Evolutionary conservation across 2,329 filamentous ascomycete genomes (phyloP).

Genomic region (Dissoconium aciculare): DNA sequence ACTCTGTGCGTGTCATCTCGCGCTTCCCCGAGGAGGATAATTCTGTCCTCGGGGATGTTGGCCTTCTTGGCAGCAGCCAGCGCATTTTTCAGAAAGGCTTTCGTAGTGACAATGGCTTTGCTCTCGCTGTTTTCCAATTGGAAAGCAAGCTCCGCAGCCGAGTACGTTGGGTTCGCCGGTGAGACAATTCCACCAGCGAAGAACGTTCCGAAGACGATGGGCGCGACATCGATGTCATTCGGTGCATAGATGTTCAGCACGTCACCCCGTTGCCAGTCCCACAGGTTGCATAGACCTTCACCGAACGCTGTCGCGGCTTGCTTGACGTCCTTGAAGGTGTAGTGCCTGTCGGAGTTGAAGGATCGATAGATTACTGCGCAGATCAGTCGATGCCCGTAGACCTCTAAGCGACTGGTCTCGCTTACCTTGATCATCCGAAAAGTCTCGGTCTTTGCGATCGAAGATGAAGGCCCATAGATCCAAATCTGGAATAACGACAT

Average conservation of each 20-base stretch:
- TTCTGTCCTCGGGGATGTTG: conserved; percentile 52
- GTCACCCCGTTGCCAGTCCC: conserved; percentile 70
- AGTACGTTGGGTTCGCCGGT: conserved; percentile 84
- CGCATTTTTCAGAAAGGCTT: conserved; percentile 48
- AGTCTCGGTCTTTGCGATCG: conserved; percentile 49
- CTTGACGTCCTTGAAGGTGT: conserved; percentile 57
- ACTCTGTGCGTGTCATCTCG: conserved; percentile 42
- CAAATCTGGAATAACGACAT: conserved; percentile 53
- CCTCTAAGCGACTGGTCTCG: background rate
- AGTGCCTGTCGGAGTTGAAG: conserved; percentile 47
- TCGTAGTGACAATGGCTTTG: conserved; percentile 60
- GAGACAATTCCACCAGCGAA: conserved; percentile 73
- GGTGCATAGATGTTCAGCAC: conserved; percentile 71
- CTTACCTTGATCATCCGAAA: conserved; percentile 57
- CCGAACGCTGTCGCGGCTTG: conserved; percentile 59
- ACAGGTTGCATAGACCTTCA: conserved; percentile 56
- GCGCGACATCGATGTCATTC: conserved; percentile 66
- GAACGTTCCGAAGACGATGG: conserved; percentile 47
- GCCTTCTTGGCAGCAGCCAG: conserved; percentile 52
- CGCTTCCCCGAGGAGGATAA: conserved; percentile 60
- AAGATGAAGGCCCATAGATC: conserved; percentile 73
- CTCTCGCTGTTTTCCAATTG: conserved; percentile 69
- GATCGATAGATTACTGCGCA: conserved; percentile 59
- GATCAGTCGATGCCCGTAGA: background rate
- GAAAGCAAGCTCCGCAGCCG: conserved; percentile 64